phyloP scores from a whole-genome alignment of 176 grass and related monocot species.

The Musa schizocarpa region DNA sequence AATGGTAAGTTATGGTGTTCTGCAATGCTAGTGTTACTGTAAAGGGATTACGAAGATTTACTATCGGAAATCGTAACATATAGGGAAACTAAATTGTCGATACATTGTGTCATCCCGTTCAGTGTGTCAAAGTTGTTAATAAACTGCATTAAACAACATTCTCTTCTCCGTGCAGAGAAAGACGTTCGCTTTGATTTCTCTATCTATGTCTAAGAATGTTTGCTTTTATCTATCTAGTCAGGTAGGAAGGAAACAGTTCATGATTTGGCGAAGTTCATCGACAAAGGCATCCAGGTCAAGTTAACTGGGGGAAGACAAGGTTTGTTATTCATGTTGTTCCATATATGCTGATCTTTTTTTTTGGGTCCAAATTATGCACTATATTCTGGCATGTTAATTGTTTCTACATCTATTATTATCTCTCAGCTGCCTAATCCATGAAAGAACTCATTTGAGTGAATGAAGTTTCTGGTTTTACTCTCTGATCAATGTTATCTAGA shows the following conservation, averaged over 20 bases:
- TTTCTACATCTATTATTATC: not conserved
- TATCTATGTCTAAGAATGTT: not conserved
- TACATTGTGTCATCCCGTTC: not conserved
- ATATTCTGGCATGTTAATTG: not conserved
- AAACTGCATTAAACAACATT: not conserved
- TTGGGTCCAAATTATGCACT: not conserved
- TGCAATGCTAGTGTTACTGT: too few species aligned
- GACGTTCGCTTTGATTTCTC: not conserved
- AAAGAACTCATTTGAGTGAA: not conserved
- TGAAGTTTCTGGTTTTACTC: not conserved
- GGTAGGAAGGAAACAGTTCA: slow-evolving; percentile 84
- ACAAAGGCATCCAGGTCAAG: slow-evolving; percentile 90
- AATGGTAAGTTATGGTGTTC: not conserved
- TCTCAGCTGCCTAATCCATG: not conserved
- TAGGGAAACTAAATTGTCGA: not conserved
- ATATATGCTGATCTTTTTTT: not conserved
- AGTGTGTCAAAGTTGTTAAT: not conserved
- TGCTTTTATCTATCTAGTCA: slow-evolving; percentile 30
- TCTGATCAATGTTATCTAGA: too few species aligned
- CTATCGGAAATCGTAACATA: too few species aligned
- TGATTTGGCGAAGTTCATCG: slow-evolving; percentile 84
- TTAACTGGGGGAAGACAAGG: slow-evolving; percentile 75
- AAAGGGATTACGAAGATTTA: too few species aligned
- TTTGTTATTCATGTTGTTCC: slow-evolving; percentile 11
- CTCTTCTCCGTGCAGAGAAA: not conserved